phyloP scores from a whole-genome alignment of 179 eudicot genomes.

The Beta lomatogona region DNA sequence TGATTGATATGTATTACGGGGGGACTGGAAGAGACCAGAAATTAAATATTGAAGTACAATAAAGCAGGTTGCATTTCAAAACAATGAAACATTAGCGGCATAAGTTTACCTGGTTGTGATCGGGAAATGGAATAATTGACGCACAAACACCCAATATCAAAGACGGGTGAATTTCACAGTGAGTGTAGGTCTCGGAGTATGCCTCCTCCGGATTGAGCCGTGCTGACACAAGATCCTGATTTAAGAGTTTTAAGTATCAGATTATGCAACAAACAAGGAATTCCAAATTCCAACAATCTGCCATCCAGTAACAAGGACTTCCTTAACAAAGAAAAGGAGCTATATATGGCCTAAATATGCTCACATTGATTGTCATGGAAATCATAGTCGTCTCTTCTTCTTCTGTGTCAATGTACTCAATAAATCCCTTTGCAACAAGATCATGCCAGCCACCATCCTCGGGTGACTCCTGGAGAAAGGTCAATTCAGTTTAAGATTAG shows the following conservation, averaged over 20 bases:
- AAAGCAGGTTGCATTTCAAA: background rate
- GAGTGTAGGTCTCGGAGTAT: conserved; percentile 88
- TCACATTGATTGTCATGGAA: conserved; percentile 94
- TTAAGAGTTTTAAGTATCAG: conserved; percentile 1
- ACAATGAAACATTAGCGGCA: conserved; percentile 3
- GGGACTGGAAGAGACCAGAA: conserved; percentile 53
- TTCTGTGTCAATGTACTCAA: conserved; percentile 95
- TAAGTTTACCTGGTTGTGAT: conserved; percentile 77
- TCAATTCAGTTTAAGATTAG: conserved; percentile 3
- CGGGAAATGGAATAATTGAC: conserved; percentile 93
- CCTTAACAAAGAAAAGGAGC: background rate
- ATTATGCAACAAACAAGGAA: background rate
- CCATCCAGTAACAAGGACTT: background rate
- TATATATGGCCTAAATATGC: conserved; percentile 17
- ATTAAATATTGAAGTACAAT: conserved; percentile 20
- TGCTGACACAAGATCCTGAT: conserved; percentile 84
- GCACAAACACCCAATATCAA: conserved; percentile 94
- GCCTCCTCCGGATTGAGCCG: conserved; percentile 75
- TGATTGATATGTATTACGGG: conserved; percentile 96
- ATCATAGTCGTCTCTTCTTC: conserved; percentile 99
- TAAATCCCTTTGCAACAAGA: conserved; percentile 82
- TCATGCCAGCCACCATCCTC: conserved; percentile 99
- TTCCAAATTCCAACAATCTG: background rate
- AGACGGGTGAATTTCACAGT: conserved; percentile 95
- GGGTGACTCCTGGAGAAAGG: conserved; percentile 63